Percentiles rank a stretch among this genome's conserved stretches.
phyloP scores from a whole-genome alignment of 1,284 basidiomycete species.

The Stygiomarasmius scandens region DNA sequence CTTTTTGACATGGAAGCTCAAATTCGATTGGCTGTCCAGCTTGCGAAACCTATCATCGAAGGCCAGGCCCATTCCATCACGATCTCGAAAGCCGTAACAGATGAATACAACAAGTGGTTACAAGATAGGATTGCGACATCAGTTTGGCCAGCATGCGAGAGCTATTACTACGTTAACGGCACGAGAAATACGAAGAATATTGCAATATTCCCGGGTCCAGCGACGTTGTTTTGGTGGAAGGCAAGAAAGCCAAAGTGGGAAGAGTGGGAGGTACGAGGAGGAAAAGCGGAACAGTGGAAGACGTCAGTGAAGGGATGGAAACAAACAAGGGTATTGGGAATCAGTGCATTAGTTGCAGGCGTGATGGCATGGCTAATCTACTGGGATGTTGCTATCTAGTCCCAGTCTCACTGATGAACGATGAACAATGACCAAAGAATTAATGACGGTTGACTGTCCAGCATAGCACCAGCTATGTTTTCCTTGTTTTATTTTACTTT shows the following conservation, averaged over 20 bases:
- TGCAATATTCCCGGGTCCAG: constrained; percentile 24
- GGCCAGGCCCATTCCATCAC: constrained; percentile 18
- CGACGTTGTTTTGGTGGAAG: constrained; percentile 21
- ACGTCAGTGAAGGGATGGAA: neutral
- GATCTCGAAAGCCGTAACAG: constrained; percentile 14
- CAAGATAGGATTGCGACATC: constrained; percentile 18
- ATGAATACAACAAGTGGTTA: constrained; percentile 19
- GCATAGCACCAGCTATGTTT: no score
- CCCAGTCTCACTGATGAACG: no score
- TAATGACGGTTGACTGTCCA: no score
- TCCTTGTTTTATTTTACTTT: no score
- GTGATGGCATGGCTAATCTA: neutral
- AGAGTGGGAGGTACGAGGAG: constrained; percentile 17
- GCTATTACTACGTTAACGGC: constrained; percentile 19
- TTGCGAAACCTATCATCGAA: constrained; percentile 20
- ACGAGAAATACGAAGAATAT: constrained; percentile 19
- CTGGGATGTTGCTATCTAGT: no score
- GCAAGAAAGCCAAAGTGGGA: constrained; percentile 18
- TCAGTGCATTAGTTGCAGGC: neutral
- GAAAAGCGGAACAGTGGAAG: constrained; percentile 13
- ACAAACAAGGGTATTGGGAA: neutral
- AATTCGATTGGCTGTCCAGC: constrained; percentile 22
- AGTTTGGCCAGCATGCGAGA: constrained; percentile 20
- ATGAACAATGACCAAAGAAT: no score
- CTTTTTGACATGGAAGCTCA: constrained; percentile 24